Evolutionary conservation across 2,329 filamentous ascomycete genomes (phyloP).

Genomic region (Fusarium equiseti): DNA sequence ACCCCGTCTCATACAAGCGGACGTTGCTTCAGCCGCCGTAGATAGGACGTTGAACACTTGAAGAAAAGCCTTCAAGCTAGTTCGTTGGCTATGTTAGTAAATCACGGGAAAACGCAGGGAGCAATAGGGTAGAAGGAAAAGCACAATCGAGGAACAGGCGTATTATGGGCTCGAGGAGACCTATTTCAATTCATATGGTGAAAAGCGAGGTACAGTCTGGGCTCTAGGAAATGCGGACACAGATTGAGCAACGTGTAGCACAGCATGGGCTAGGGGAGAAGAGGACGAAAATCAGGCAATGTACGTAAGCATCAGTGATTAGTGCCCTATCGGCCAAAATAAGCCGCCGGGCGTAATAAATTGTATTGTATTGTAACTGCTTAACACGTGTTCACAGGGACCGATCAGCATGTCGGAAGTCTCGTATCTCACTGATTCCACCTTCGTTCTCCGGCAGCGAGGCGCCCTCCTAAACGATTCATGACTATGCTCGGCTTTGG

Average conservation of each 20-base stretch:
- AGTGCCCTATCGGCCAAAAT: not conserved
- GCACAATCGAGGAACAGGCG: not conserved
- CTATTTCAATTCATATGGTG: not conserved
- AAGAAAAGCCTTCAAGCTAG: not conserved
- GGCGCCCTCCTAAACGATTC: too few relatives aligned
- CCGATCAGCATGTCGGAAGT: too few relatives aligned
- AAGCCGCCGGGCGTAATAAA: not conserved
- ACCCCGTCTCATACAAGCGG: too few relatives aligned
- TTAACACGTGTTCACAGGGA: too few relatives aligned
- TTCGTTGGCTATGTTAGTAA: not conserved
- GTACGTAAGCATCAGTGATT: constrained; percentile 5
- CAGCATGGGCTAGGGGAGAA: not conserved
- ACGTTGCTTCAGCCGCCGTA: not conserved
- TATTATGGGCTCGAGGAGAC: not conserved
- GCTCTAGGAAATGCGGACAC: not conserved
- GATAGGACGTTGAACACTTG: not conserved
- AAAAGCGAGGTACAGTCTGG: not conserved
- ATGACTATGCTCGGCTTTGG: too few relatives aligned
- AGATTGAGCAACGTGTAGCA: not conserved
- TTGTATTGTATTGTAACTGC: not conserved
- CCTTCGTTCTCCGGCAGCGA: too few relatives aligned
- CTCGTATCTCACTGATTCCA: too few relatives aligned
- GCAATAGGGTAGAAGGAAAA: not conserved
- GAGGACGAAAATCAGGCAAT: not conserved
- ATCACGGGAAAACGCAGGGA: not conserved